These are phyloP conservation scores for Hypomyces perniciosus DNA, from an alignment of 2,329 filamentous ascomycete genomes.

Conservation along the genomic window DNA sequence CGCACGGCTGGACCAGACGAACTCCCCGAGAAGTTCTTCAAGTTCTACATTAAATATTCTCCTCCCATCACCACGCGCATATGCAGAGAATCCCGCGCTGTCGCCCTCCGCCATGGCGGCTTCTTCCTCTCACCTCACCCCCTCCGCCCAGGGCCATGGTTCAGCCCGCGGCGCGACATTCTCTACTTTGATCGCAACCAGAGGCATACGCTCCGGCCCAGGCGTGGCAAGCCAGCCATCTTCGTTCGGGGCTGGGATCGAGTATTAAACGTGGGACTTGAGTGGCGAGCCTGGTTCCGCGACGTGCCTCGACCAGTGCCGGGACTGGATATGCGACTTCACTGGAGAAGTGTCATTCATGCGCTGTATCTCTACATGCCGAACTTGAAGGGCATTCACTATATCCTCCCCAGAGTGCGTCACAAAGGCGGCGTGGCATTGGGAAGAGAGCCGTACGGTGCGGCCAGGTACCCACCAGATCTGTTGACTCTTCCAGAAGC, in stretches of 20 bases:
- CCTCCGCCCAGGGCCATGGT: constrained; percentile 18
- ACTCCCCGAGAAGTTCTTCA: constrained; percentile 5
- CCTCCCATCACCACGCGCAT: constrained; percentile 17
- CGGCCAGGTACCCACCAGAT: constrained; percentile 13
- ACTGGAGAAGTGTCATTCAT: constrained; percentile 19
- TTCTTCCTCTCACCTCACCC: constrained; percentile 15
- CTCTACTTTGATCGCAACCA: constrained; percentile 26
- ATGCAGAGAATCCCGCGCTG: constrained; percentile 23
- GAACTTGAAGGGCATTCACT: constrained; percentile 19
- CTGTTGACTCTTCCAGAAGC: constrained; percentile 17
- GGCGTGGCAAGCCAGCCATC: constrained; percentile 4
- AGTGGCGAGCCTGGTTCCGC: constrained; percentile 25
- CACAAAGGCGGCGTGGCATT: constrained; percentile 22
- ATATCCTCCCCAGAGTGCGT: constrained; percentile 22
- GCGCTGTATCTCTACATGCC: constrained; percentile 21
- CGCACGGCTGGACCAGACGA: background rate
- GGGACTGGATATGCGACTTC: constrained; percentile 16
- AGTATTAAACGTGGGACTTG: constrained; percentile 22
- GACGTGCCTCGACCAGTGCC: constrained; percentile 19
- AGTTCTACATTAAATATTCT: constrained; percentile 19
- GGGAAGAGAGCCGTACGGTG: constrained; percentile 23
- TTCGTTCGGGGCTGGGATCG: constrained; percentile 19
- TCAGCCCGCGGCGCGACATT: constrained; percentile 22
- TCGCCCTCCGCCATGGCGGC: constrained; percentile 22
- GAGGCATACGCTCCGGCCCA: constrained; percentile 15